A percentile compares a stretch with the other conserved stretches of the same genome.
Evolutionary conservation across 176 grass and related monocot species (phyloP).

Genomic region (Pontederia crassipes): DNA sequence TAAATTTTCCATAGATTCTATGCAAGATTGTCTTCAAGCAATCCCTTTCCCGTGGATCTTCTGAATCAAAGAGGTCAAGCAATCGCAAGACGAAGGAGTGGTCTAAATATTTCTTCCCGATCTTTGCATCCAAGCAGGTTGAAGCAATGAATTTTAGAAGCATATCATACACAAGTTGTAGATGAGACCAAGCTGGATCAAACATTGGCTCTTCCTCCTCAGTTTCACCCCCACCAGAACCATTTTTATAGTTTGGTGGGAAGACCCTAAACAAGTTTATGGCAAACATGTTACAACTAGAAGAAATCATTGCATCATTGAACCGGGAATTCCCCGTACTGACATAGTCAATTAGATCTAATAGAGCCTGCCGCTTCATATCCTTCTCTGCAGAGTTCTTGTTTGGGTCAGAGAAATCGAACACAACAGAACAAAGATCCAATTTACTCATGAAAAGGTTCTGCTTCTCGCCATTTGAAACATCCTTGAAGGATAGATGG

Average conservation of each 20-base stretch:
- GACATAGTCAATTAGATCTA: conserved; percentile 81
- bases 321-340: conserved; percentile 42
- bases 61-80: conserved; percentile 84
- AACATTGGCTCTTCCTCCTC: conserved; percentile 96
- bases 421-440: conserved; percentile 63
- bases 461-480: conserved; percentile 62
- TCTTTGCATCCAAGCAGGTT: conserved; percentile 64
- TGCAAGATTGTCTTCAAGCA: conserved; percentile 92
- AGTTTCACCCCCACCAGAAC: conserved; percentile 53
- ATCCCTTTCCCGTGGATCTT: conserved; percentile 91
- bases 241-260: conserved; percentile 51
- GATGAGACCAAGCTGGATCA: conserved; percentile 80
- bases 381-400: conserved; percentile 82
- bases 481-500: conserved; percentile 78
- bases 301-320: conserved; percentile 53
- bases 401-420: conserved; percentile 90
- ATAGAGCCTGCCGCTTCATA: conserved; percentile 72
- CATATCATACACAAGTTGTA: conserved; percentile 96
- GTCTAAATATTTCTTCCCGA: conserved; percentile 90
- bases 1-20: conserved; percentile 94
- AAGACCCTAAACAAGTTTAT: conserved; percentile 81
- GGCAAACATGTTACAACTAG: conserved; percentile 75
- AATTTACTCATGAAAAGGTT: conserved; percentile 88
- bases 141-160: conserved; percentile 87
- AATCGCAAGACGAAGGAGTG: conserved; percentile 77